Conservation (phyloP, 2,329 filamentous ascomycete genomes). For the Xylariales sp. region DNA sequence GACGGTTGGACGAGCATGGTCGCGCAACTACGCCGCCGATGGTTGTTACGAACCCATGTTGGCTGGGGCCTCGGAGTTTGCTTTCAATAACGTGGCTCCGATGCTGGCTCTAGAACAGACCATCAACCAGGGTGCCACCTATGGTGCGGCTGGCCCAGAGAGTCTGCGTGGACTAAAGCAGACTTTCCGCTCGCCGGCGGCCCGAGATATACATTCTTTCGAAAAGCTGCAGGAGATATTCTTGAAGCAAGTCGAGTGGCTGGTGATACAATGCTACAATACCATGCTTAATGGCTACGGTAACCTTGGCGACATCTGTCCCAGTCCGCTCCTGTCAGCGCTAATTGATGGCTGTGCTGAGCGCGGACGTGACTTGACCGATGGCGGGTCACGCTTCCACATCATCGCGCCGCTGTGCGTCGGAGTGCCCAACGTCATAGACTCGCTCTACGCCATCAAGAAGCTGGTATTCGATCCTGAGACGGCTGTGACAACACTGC, state of each 20-base stretch:
- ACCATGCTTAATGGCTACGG: slow-evolving; percentile 6
- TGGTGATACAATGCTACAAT: slow-evolving; percentile 5
- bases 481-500: slow-evolving; percentile 5
- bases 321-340: slow-evolving; percentile 6
- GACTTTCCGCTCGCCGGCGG: slow-evolving; percentile 5
- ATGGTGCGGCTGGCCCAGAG: slow-evolving; percentile 4
- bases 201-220: slow-evolving; percentile 1
- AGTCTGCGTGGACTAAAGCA: slow-evolving; percentile 7
- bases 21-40: slow-evolving; percentile 8
- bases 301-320: slow-evolving; percentile 5
- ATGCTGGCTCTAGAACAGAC: not conserved
- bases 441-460: slow-evolving; percentile 10
- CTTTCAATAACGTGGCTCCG: not conserved
- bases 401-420: slow-evolving; percentile 6
- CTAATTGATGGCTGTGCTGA: slow-evolving; percentile 7
- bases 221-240: slow-evolving; percentile 6
- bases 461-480: slow-evolving; percentile 6
- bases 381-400: slow-evolving; percentile 6
- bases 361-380: slow-evolving; percentile 6
- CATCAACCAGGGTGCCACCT: slow-evolving; percentile 1
- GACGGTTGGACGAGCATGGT: slow-evolving; percentile 2
- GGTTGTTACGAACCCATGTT: slow-evolving; percentile 6
- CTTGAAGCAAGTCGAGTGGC: slow-evolving; percentile 6
- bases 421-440: slow-evolving; percentile 7
- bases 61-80: not conserved